A percentile compares a stretch with the other conserved stretches of the same genome.
Evolutionary conservation across 805 yeast species (phyloP).

Genomic region (Candida anglica): DNA sequence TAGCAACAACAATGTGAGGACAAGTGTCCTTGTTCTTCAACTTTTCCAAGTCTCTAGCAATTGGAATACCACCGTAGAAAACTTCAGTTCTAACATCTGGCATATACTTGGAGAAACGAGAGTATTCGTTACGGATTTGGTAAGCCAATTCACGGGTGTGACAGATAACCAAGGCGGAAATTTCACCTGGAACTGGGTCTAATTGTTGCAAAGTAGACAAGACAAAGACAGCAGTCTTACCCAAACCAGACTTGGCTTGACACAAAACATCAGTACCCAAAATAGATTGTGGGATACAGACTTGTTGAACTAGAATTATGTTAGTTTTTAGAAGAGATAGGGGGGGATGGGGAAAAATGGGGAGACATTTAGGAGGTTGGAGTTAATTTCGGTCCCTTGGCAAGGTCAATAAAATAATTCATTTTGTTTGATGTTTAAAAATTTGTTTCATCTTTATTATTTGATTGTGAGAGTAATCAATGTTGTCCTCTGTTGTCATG

Average conservation of each 20-base stretch:
- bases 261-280: slow-evolving; percentile 97
- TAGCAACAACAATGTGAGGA: slow-evolving; percentile 96
- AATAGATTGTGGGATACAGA: slow-evolving; percentile 95
- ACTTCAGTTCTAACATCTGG: slow-evolving; percentile 97
- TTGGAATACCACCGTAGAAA: slow-evolving; percentile 93
- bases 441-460: not conserved
- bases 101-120: slow-evolving; percentile 96
- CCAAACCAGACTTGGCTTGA: slow-evolving; percentile 99
- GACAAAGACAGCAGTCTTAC: slow-evolving; percentile 98
- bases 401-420: too few species aligned
- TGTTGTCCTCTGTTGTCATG: too few species aligned
- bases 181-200: slow-evolving; percentile 97
- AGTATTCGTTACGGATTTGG: slow-evolving; percentile 95
- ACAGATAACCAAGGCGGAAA: slow-evolving; percentile 90
- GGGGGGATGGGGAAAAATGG: not conserved
- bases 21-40: slow-evolving; percentile 89
- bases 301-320: slow-evolving; percentile 77
- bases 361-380: not conserved
- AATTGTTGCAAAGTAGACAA: slow-evolving; percentile 93
- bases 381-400: not conserved
- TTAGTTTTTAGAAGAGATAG: slow-evolving; percentile 6
- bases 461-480: not conserved
- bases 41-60: slow-evolving; percentile 78
- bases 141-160: slow-evolving; percentile 99
- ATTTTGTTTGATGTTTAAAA: too few species aligned